phyloP scores from a whole-genome alignment of 495 filamentous ascomycete genomes.

The Aspergillus sclerotioniger region DNA sequence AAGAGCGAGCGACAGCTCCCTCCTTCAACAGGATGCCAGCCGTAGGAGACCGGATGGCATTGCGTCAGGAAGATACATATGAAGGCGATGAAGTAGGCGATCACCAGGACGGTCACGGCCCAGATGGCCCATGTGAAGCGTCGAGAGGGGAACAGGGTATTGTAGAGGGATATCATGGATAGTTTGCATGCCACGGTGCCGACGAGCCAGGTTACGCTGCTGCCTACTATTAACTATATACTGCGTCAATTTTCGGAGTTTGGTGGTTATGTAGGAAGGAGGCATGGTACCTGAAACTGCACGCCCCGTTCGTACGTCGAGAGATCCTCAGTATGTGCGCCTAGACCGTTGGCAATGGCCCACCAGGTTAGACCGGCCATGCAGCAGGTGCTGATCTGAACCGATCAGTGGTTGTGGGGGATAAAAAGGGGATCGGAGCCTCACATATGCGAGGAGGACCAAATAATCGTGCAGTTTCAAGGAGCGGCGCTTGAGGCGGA shows the following conservation, averaged over 20 bases:
- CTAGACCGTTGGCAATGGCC: not conserved
- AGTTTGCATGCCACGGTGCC: not conserved
- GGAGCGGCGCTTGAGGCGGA: not conserved
- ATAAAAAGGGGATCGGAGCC: not conserved
- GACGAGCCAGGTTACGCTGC: not conserved
- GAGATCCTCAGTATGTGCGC: not conserved
- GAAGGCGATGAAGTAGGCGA: slow-evolving; percentile 1
- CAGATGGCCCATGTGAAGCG: not conserved
- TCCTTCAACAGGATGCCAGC: not conserved
- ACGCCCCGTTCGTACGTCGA: not conserved
- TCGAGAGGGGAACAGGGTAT: not conserved
- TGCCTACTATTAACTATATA: not conserved
- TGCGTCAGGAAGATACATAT: not conserved
- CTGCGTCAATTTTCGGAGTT: no score
- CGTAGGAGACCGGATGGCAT: not conserved
- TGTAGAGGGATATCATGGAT: not conserved
- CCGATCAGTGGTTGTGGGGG: not conserved
- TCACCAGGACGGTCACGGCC: not conserved
- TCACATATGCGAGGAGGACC: not conserved
- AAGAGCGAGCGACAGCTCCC: not conserved
- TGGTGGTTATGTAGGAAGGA: not conserved
- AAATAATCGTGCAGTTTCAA: not conserved
- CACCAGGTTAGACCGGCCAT: not conserved
- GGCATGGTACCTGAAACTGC: not conserved
- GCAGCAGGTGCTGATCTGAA: not conserved